Base-by-base conservation (phyloP, 139 green algal genomes). In the Chlorella ohadii region DNA sequence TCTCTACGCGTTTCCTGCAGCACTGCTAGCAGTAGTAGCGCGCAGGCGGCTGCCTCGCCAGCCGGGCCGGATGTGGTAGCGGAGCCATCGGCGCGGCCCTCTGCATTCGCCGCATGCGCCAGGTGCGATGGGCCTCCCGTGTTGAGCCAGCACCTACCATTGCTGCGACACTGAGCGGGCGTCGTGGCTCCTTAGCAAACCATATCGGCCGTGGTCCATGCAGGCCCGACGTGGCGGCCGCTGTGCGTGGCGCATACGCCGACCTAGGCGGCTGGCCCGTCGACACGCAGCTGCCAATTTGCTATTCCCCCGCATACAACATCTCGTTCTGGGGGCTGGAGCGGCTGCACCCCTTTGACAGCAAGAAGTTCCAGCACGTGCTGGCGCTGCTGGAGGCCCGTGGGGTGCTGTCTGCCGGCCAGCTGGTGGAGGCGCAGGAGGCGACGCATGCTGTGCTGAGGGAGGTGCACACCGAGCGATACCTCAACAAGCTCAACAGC, bases 281-380 rank as follows among this genome's bases (percentile, higher is more conserved):
- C 6, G 5, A 1, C 4, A 33, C 23, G 31, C 64, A 82, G 72
- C 82, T 87, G 44, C 82, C 82, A 3, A 23, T 78, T 5, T 4
- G 72, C 3, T 89, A 86, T 66, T 31, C 20, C n/a, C 5, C 33
- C 59, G 0, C 25, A 13, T 96, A 96, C 88, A 96, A 97, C 89
- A 93, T 97, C 1, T 80, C 82, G 15, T 94, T 97, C 67, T 90
- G 88, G 36, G 93, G 93, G 6, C n/a, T 97, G 7, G 94, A 97
- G 71, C 94, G 93, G 74, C 86, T 96, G 33, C 94, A 96, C 79
- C 92, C 92, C 28, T 97, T 97, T 83, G 94, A 97, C 79, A 78
- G 80, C 56, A 92, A 92, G 72, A 97, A 97, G 85, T 97, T 75
- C 41, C 17, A 64, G 25, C 88, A 86, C 19, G 86, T 94, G 13